phyloP scores from a whole-genome alignment of 2,329 filamentous ascomycete species.

The Dactylonectria macrodidyma region DNA sequence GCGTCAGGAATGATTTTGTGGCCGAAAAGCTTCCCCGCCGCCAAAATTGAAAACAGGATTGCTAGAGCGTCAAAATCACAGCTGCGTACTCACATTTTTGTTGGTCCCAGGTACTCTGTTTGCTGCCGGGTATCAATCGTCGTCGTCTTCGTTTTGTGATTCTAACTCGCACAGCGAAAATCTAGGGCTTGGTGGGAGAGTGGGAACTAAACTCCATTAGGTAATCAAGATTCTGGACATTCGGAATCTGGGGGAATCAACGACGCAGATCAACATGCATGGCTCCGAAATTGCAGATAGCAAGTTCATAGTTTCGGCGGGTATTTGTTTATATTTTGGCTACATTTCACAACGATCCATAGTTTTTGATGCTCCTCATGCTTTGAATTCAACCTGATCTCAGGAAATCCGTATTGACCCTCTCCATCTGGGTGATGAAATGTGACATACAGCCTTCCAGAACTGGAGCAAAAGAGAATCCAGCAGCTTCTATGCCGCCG shows the following conservation, averaged over 20 bases:
- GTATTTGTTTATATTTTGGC: conserved; percentile 51
- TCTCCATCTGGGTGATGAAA: conserved; percentile 71
- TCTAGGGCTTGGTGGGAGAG: conserved; percentile 62
- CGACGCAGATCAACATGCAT: conserved; percentile 29
- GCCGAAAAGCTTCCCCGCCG: conserved; percentile 35
- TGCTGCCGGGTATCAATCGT: conserved; percentile 51
- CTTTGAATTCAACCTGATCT: conserved; percentile 60
- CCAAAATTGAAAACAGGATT: conserved; percentile 37
- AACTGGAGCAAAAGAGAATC: conserved; percentile 70
- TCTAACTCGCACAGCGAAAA: conserved; percentile 57
- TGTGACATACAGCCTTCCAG: conserved; percentile 77
- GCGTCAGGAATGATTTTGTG: conserved; percentile 37
- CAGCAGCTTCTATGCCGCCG: conserved; percentile 68
- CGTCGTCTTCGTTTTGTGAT: conserved; percentile 57
- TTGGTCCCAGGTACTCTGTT: conserved; percentile 54
- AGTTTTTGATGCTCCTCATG: conserved; percentile 49
- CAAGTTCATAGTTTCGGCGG: conserved; percentile 31
- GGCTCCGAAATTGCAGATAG: conserved; percentile 8
- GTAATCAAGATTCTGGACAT: conserved; percentile 51
- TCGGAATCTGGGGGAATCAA: conserved; percentile 21
- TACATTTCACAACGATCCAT: conserved; percentile 53
- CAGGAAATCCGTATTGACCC: conserved; percentile 77
- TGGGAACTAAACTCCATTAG: conserved; percentile 57
- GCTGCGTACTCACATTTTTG: conserved; percentile 54
- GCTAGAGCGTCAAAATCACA: conserved; percentile 27